Evolutionary conservation across 805 yeast species (phyloP).

Genomic region (Groenewaldozyma salmanticensis): DNA sequence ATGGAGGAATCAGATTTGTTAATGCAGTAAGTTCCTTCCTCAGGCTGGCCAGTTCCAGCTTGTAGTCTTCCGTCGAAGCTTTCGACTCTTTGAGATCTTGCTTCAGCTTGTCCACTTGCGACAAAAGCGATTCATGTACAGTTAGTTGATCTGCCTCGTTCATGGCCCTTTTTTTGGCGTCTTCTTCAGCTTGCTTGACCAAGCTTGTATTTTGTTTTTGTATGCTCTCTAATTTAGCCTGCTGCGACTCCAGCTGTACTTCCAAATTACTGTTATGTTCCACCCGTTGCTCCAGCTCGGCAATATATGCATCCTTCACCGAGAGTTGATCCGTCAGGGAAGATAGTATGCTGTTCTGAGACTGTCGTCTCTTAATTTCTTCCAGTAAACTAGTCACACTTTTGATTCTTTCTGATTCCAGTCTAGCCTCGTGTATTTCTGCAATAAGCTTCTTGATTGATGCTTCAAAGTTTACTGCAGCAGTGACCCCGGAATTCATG

Average conservation of each 20-base stretch:
- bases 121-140: constrained; percentile 1
- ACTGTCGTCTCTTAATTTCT: constrained; percentile 21
- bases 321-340: constrained; percentile 9
- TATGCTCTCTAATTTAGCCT: background rate
- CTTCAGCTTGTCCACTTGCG: background rate
- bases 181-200: constrained; percentile 1
- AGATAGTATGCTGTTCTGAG: constrained; percentile 9
- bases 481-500: constrained; percentile 23
- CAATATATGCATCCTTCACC: constrained; percentile 10
- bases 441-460: constrained; percentile 26
- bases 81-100: background rate
- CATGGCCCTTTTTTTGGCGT: constrained; percentile 1
- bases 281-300: constrained; percentile 11
- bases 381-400: constrained; percentile 22
- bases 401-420: constrained; percentile 27
- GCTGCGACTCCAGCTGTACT: constrained; percentile 2
- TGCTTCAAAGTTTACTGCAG: constrained; percentile 24
- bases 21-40: background rate
- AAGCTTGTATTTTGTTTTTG: background rate
- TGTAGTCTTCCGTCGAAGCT: background rate
- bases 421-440: constrained; percentile 25
- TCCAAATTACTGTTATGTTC: constrained; percentile 3
- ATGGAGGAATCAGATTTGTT: no score
- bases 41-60: background rate
- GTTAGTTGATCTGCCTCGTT: background rate